These are phyloP conservation scores for Tuber calosporum DNA, from an alignment of 495 filamentous ascomycete genomes.

Conservation along the genomic window DNA sequence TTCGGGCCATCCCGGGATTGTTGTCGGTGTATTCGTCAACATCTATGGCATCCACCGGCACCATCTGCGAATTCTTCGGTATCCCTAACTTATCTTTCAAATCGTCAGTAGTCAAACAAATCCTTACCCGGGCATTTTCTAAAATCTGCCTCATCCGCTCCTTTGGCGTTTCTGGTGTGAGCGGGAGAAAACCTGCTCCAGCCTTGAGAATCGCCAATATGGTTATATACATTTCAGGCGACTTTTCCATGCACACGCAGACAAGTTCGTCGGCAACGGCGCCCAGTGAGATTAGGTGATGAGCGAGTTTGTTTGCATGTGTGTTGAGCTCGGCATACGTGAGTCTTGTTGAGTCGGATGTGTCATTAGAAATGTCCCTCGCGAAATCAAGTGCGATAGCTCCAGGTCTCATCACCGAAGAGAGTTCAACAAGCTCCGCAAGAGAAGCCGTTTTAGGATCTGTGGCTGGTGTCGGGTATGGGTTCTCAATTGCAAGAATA, in stretches of 20 bases:
- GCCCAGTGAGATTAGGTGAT: constrained; percentile 48
- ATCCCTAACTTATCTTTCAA: constrained; percentile 20
- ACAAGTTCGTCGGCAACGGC: constrained; percentile 51
- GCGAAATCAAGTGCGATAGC: constrained; percentile 57
- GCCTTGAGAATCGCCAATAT: constrained; percentile 66
- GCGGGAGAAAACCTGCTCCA: constrained; percentile 66
- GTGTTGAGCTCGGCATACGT: constrained; percentile 59
- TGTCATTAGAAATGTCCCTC: constrained; percentile 42
- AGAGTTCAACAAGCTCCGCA: constrained; percentile 50
- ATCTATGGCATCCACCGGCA: constrained; percentile 44
- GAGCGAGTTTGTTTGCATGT: constrained; percentile 58
- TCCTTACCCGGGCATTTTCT: constrained; percentile 46
- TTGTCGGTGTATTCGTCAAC: constrained; percentile 30
- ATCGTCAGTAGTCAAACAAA: constrained; percentile 38
- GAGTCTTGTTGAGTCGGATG: constrained; percentile 44
- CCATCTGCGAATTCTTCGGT: constrained; percentile 31
- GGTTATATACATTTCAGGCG: constrained; percentile 57
- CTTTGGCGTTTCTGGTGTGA: constrained; percentile 57
- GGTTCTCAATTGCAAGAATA: constrained; percentile 54
- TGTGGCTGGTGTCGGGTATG: constrained; percentile 33
- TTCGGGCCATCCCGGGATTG: constrained; percentile 42
- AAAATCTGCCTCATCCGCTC: constrained; percentile 53
- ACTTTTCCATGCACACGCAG: constrained; percentile 65
- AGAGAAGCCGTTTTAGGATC: constrained; percentile 42
- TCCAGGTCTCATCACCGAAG: constrained; percentile 48